Evolutionary conservation across 106 monocot species (phyloP).

Genomic region (Platanthera guangdongensis): DNA sequence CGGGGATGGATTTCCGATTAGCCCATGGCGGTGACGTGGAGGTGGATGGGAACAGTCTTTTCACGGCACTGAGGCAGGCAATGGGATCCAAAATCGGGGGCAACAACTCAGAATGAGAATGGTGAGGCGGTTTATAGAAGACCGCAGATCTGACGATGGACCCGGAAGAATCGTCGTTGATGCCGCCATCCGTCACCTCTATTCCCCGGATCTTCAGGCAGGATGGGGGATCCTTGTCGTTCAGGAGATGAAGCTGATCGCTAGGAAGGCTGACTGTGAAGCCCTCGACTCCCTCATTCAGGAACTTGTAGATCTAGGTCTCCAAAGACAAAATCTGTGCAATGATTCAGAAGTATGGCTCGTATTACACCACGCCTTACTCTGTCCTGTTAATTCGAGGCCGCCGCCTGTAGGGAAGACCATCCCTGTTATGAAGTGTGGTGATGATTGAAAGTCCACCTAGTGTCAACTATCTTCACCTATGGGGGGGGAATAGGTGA

Average conservation of each 20-base stretch:
- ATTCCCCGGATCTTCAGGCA: slow-evolving; percentile 49
- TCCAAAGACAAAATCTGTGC: slow-evolving; percentile 57
- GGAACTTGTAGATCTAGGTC: slow-evolving; percentile 64
- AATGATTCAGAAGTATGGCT: no score
- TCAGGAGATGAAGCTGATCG: slow-evolving; percentile 58
- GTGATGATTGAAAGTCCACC: no score
- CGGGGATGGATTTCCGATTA: slow-evolving; percentile 10
- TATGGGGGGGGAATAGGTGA: no score
- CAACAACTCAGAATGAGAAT: slow-evolving; percentile 36
- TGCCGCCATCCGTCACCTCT: slow-evolving; percentile 32
- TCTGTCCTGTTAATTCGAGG: no score
- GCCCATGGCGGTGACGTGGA: slow-evolving; percentile 45
- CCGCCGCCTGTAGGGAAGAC: no score
- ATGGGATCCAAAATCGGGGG: slow-evolving; percentile 22
- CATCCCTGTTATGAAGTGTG: no score
- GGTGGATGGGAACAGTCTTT: slow-evolving; percentile 57
- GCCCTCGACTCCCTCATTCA: slow-evolving; percentile 18
- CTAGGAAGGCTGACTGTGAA: slow-evolving; percentile 40
- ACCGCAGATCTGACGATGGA: slow-evolving; percentile 21
- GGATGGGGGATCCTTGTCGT: slow-evolving; percentile 67
- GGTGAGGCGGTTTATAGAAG: slow-evolving; percentile 42
- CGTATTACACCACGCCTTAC: no score
- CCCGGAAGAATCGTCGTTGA: slow-evolving; percentile 24
- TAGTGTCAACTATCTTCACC: no score
- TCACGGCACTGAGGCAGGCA: slow-evolving; percentile 37